Evolutionary conservation across 345 rosid species (phyloP).

Genomic region (Iberis pinnata): DNA sequence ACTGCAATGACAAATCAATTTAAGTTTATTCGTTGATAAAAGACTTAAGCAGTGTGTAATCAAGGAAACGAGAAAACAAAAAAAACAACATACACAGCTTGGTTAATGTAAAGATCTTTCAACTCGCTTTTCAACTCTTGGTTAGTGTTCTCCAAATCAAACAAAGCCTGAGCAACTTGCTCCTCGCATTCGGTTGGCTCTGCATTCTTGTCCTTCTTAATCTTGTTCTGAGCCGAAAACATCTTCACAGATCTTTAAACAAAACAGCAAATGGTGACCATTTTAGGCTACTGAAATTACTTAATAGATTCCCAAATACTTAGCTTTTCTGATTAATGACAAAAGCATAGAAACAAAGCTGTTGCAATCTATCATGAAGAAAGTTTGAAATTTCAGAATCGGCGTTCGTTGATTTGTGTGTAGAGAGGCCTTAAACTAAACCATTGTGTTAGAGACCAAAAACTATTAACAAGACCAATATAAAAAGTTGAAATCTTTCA

Average conservation of each 20-base stretch:
- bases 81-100: constrained; percentile 55
- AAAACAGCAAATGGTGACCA: too few relatives aligned
- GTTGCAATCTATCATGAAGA: not conserved
- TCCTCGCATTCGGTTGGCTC: constrained; percentile 84
- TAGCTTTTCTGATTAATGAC: too few relatives aligned
- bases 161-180: constrained; percentile 81
- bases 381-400: not conserved
- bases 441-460: too few relatives aligned
- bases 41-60: not conserved
- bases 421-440: not conserved
- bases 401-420: too few relatives aligned
- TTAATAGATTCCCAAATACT: too few relatives aligned
- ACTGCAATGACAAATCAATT: constrained; percentile 29
- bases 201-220: constrained; percentile 74
- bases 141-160: constrained; percentile 81
- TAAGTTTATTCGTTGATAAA: not conserved
- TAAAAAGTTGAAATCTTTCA: too few relatives aligned
- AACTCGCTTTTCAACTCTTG: constrained; percentile 74
- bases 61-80: not conserved
- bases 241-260: constrained; percentile 46
- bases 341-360: not conserved
- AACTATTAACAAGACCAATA: too few relatives aligned
- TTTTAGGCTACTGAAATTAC: not conserved
- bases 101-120: constrained; percentile 79
- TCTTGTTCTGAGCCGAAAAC: constrained; percentile 75